Base-by-base conservation (phyloP, 768 basidiomycete genomes). In the Collybiopsis luxurians region DNA sequence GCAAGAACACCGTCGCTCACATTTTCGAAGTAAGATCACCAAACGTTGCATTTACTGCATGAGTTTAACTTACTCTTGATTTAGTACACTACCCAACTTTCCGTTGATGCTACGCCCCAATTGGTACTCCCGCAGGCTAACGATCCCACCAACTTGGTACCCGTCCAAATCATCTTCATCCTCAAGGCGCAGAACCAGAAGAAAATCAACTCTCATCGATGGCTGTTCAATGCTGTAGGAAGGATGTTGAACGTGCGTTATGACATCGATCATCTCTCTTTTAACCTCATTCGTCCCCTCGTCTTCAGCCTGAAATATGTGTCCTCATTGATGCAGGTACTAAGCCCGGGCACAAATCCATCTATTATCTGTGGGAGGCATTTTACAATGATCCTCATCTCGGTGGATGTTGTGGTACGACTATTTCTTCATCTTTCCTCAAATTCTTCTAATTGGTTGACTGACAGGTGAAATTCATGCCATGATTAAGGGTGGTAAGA, bases 11-110 rank as follows among this genome's bases (percentile, higher is more conserved):
- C 11, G 87, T 92, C 38, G 96, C 90, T 15, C 95, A 98, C 67
- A 92, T 98, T 59, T 98, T 98, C 66, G 95, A 97, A 84, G 91
- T 92, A 57, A 47, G 70, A 24, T 48, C 42, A 3, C 44, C n/a
- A n/a, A n/a, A n/a, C n/a, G n/a, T n/a, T 30, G 45, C 56, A 56
- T 39, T 61, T 39, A 49, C 17, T 34, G 28, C 7, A 27, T 13
- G 44, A 59, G 51, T 19, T 54, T 34, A 44, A 34, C 24, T 10
- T 10, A 34, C 5, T 10, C 45, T 46, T 43, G 26, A 50, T 54
- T 23, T 61, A 97, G 92, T 99, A 98, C 71, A 98, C 96, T 1
- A 98, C 95, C 0, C 94, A 97, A 69, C 80, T 99, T 21, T 96
- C 94, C 0, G 87, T 99, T 61, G 95, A 96, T 63, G 75, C 93